Conservation (phyloP, 371 early-diverging fungal genomes). For the Phascolomyces articulosus region DNA sequence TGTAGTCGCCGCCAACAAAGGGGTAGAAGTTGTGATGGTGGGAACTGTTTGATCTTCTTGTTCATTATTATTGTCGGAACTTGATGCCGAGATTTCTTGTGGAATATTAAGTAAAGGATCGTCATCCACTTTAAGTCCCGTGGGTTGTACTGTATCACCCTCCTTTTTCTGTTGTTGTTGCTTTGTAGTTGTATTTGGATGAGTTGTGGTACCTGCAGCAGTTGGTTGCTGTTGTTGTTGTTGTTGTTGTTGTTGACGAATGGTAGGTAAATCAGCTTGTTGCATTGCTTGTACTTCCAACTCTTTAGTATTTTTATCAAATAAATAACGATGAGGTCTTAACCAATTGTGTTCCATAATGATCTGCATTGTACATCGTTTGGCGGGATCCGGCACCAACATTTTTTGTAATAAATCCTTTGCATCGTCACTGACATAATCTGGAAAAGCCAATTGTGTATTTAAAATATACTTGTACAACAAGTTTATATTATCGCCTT, state of each 20-base stretch:
- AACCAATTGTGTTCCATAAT: constrained; percentile 87
- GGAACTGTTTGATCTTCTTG: neutral
- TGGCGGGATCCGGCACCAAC: constrained; percentile 89
- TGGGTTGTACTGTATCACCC: constrained; percentile 7
- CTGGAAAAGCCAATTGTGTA: constrained; percentile 89
- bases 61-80: constrained; percentile 4
- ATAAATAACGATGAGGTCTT: constrained; percentile 32
- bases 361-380: constrained; percentile 84
- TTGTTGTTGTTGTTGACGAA: constrained; percentile 13
- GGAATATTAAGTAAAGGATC: neutral
- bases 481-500: constrained; percentile 94
- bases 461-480: constrained; percentile 95
- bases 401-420: constrained; percentile 86
- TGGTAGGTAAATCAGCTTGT: constrained; percentile 20
- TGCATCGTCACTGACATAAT: constrained; percentile 83
- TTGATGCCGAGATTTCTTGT: neutral
- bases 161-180: neutral
- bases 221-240: neutral
- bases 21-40: constrained; percentile 11
- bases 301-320: constrained; percentile 24
- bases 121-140: neutral
- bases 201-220: constrained; percentile 47
- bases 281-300: constrained; percentile 25
- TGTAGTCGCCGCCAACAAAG: no score
- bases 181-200: constrained; percentile 52